Base-by-base conservation (phyloP, 2,329 filamentous ascomycete genomes). In the Clonostachys sp. region DNA sequence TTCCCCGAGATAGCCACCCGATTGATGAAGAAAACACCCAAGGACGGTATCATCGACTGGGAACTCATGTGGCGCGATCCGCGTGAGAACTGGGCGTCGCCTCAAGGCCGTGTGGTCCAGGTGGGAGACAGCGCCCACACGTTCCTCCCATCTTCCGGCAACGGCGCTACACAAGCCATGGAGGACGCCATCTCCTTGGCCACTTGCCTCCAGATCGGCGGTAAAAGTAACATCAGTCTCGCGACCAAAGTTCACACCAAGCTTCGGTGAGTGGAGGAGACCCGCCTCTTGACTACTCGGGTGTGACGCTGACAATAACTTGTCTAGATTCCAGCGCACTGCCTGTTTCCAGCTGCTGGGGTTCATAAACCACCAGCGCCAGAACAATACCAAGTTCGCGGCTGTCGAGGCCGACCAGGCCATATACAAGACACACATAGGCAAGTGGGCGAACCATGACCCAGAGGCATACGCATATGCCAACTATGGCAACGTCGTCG, bases 11-110 rank as follows among this genome's bases (percentile, higher is more conserved):
- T 30, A 30, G 24, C 24, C 24, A 30, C 24, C 24, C 24, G 20
- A 12, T 20, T 45, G 43, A 45, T 45, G 5, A 34, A 34, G 43
- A 12, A 16, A 4, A 45, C 43, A 12, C 43, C 43, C 14, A 30
- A 18, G 5, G 24, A n/a, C 5, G 34, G 44, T 6, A 20, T 34
- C 12, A 72, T 76, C 12, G 74, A 77, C 53, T 77, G 72, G 72
- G 77, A 76, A 54, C 60, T 77, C 18, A 71, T 77, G 4, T 74
- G 73, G 50, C 68, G 74, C 34, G 72, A 76, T 48, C 72, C 72
- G 2, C 49, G 75, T 44, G 72, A 73, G 9, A 74, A 69, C 5
- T 77, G 75, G 75, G 50, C 50, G 5, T 53, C 51, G 4, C 43
- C 41, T 1, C 45, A 33, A 2, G 53, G 53, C 6, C 48, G 52